These are phyloP conservation scores for Flammula alnicola DNA, from an alignment of 1,284 basidiomycete species.

Conservation along the genomic window DNA sequence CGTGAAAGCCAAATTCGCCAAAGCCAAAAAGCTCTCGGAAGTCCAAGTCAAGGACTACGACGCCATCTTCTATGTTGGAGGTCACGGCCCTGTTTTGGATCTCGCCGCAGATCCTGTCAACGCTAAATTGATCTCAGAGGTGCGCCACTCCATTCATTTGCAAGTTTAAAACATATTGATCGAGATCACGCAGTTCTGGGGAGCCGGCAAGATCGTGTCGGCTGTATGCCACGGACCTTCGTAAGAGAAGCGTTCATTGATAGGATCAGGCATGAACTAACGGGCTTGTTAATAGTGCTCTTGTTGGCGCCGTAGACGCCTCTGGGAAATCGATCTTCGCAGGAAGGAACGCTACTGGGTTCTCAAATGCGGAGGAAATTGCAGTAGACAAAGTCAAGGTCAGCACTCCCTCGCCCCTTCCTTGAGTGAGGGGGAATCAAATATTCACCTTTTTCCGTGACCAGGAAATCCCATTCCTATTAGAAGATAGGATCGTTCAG, in stretches of 20 bases:
- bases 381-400: conserved; percentile 45
- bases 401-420: conserved; percentile 10
- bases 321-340: conserved; percentile 67
- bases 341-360: conserved; percentile 64
- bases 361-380: conserved; percentile 76
- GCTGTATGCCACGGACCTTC: conserved; percentile 83
- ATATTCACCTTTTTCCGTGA: background rate
- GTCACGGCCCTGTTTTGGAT: conserved; percentile 76
- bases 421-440: background rate
- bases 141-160: conserved; percentile 26
- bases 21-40: conserved; percentile 64
- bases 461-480: conserved; percentile 68
- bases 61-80: conserved; percentile 81
- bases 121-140: conserved; percentile 61
- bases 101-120: conserved; percentile 62
- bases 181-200: conserved; percentile 55
- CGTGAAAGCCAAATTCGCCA: conserved; percentile 61
- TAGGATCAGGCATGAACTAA: background rate
- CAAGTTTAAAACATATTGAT: background rate
- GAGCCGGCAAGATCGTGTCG: conserved; percentile 56
- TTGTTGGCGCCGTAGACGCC: conserved; percentile 58
- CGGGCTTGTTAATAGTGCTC: conserved; percentile 38
- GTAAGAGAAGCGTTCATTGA: conserved; percentile 28
- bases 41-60: conserved; percentile 67
- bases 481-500: conserved; percentile 63